These are phyloP conservation scores for Arthrinium phaeospermum DNA, from an alignment of 2,329 filamentous ascomycete genomes.

Conservation along the genomic window DNA sequence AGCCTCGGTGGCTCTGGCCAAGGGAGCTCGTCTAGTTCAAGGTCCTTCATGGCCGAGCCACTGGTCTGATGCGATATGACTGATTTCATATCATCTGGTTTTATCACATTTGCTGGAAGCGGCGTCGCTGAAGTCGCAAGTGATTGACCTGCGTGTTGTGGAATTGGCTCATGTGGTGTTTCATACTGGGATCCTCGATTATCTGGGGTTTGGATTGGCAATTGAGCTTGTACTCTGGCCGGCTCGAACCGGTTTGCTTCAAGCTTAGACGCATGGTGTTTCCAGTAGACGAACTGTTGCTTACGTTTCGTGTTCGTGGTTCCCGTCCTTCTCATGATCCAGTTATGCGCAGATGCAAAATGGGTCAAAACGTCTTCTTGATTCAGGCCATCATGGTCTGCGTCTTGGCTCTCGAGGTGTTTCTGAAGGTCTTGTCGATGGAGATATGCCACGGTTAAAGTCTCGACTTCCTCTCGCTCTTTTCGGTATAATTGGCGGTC, in stretches of 20 bases:
- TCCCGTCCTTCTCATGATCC: neutral
- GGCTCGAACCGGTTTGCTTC: neutral
- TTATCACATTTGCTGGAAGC: neutral
- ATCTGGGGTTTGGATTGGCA: neutral
- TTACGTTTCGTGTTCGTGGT: neutral
- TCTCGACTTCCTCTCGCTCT: slow-evolving; percentile 23
- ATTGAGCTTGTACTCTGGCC: neutral
- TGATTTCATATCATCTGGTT: neutral
- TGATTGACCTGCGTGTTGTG: neutral
- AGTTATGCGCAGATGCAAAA: neutral
- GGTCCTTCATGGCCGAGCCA: neutral
- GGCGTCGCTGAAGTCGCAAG: neutral
- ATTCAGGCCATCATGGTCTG: too few species aligned
- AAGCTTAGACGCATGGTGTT: neutral
- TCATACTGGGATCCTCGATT: neutral
- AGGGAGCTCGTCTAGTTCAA: neutral
- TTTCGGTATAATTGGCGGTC: slow-evolving; percentile 9
- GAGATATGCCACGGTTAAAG: slow-evolving; percentile 21
- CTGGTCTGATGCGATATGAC: neutral
- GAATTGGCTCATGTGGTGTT: neutral
- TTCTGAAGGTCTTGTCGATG: slow-evolving; percentile 9
- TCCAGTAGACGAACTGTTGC: neutral
- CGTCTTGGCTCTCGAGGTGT: too few species aligned
- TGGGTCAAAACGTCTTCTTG: too few species aligned
- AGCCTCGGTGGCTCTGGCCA: neutral